Base-by-base conservation (phyloP, 2,329 filamentous ascomycete genomes). In the Xylariaceae sp. region DNA sequence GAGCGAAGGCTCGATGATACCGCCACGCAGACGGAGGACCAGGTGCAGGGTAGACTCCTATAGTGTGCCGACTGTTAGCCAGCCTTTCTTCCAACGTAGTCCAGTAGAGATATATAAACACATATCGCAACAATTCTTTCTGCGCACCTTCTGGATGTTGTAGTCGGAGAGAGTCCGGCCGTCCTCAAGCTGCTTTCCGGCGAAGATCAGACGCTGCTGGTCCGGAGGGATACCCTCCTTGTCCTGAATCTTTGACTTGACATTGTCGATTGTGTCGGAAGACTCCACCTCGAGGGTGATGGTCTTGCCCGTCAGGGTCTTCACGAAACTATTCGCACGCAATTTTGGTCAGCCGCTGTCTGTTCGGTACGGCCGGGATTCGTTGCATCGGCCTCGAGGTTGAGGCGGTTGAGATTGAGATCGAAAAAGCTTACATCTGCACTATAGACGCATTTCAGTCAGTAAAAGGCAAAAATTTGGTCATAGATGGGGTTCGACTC, bases 291-390 rank as follows among this genome's bases (percentile, higher is more conserved):
- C 93, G 74, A 97, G 89, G 81, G 95, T 98, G 86, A 98, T 97
- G 81, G 93, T 98, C 91, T 98, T 98, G 83, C 95, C 93, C 86
- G 93, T 97, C 77, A 97, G 91, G 87, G 93, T 97, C 89, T 97
- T 98, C 84, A 98, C 93, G 89, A 98, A 98, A 89, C 91, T 96
- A 81, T 69, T 66, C 9, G 52, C 63, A 57, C 59, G 68, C 63
- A 65, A 65, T 59, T 61, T 63, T 51, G 43, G 57, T 63, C 56
- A 64, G 61, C 64, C 57, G 59, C 53, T 52, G 48, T 59, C 40
- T 59, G 49, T 62, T 59, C 50, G 57, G 53, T 54, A 67, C 50
- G 63, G 63, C 50, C 57, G 65, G 66, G 63, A 63, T 67, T 65
- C 54, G 58, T 57, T 56, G 61, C 55, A 44, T 55, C 57, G 54